Base-by-base conservation (phyloP, 345 rosid genomes). In the Psidium guajava region DNA sequence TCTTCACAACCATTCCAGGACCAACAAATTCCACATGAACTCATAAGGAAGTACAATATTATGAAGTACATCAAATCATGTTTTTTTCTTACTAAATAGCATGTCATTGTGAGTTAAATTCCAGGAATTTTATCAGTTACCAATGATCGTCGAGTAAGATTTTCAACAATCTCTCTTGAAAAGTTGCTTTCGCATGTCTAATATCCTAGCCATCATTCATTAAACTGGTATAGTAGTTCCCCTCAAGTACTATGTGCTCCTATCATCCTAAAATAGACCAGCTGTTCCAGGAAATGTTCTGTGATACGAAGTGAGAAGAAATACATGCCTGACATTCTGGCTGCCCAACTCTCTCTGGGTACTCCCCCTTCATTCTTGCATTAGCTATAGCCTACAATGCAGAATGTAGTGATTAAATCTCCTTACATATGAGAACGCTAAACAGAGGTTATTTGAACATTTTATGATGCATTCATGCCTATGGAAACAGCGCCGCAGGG, bases 351-450 rank as follows among this genome's bases (percentile, higher is more conserved):
- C 99, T 94, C 90, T 98, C 99, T 82, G 99, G 99, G 87, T 91
- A 96, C 85, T 98, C 99, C 86, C 99, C 99, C 86, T 92, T 94
- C 94, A 96, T 93, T 90, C 97, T 91, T 86, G 97, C 98, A 83
- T 94, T 92, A 42, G 98, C 99, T 87, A 98, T 94, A 84, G 97
- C 99, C 99, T 98, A 90, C 59, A 90, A 88, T 50, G 83, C 25
- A 74, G 89, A 75, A 59, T 42, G 85, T 74, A 55, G 82, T 87
- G 83, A 82, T 83, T 88, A 49, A 89, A 86, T 84, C 83, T 58
- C 80, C 75, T 86, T 61, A 36, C 8, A 69, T 61, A 61, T 83
- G 53, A 47, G 24, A 18, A 69, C 16, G 54, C 40, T n/a, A 27
- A 28, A 16, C 49, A 53, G 83, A 82, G 15, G 16, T 53, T 82